Base-by-base conservation (phyloP, 2,329 filamentous ascomycete genomes). In the Simplicillium aogashimaense region DNA sequence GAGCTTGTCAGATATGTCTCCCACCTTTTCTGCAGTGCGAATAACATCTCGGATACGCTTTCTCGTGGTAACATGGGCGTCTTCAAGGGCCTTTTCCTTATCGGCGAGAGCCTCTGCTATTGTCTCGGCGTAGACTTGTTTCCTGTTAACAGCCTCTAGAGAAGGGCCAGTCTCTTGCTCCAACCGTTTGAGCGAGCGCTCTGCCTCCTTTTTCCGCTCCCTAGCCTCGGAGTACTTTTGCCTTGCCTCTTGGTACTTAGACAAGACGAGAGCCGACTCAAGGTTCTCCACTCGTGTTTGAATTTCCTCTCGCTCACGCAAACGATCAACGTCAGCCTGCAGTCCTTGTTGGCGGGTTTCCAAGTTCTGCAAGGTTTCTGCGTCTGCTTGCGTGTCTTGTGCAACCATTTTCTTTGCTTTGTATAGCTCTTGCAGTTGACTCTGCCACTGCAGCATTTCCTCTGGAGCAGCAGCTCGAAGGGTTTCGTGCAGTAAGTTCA, bases 391-490 rank as follows among this genome's bases (percentile, higher is more conserved):
- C 28, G 78, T 70, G 39, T 76, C 67, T 14, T 68, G 60, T 48
- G 82, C 70, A 2, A 82, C 50, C 16, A 70, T 67, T 50, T 84
- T 88, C 53, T 92, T 64, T 28, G 80, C 69, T 38, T 68, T 74
- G 44, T 88, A 78, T 33, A 90, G 63, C 2, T 66, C 66, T 54
- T 85, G 92, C 14, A 98, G 71, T 44, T 80, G 60, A 3, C 79
- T 70, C 55, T 97, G 89, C 78, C 80, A 86, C 16, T 77, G 63
- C 5, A 86, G 71, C 77, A 97, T 89, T 45, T 94, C 69, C 35
- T 81, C 72, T 0, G 86, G 81, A 0, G 89, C 92, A 7, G 88
- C 89, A 29, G 92, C 92, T 53, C 88, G 79, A 46, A 95, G 80
- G 0, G 92, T 98, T 51, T 92, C 86, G 43, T 80, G 73, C 1